phyloP scores from a whole-genome alignment of 345 rosid genomes.

The Rhodomyrtus tomentosa region DNA sequence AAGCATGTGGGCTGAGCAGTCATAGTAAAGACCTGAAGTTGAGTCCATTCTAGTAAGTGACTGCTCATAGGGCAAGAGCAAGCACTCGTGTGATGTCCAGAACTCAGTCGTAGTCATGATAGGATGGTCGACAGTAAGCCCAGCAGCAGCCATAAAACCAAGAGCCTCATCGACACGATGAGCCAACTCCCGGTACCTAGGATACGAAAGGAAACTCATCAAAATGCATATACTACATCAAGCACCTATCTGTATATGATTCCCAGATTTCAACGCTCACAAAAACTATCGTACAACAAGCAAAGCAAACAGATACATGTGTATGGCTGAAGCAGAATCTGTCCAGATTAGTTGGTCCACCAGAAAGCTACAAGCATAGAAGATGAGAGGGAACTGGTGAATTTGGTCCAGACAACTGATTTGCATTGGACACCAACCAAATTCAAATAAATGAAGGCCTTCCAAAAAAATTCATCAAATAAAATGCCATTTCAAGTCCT shows the following conservation, averaged over 20 bases:
- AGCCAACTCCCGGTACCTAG: slow-evolving; percentile 8
- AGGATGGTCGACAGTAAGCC: slow-evolving; percentile 6
- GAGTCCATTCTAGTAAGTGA: slow-evolving; percentile 7
- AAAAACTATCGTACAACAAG: neutral
- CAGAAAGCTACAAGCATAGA: neutral
- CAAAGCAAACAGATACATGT: neutral
- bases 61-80: slow-evolving; percentile 6
- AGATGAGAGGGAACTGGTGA: neutral
- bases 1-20: slow-evolving; percentile 6
- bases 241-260: neutral
- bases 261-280: neutral
- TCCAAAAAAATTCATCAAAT: neutral
- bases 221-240: neutral
- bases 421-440: neutral
- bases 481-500: neutral
- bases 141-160: slow-evolving; percentile 6
- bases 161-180: slow-evolving; percentile 8
- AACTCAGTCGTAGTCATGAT: slow-evolving; percentile 5
- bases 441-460: neutral
- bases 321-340: neutral
- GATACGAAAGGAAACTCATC: neutral
- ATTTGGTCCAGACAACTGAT: neutral
- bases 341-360: neutral
- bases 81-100: slow-evolving; percentile 8
- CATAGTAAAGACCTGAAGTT: slow-evolving; percentile 7